A percentile compares a stretch with the other conserved stretches of the same genome.
phyloP scores from a whole-genome alignment of 192 early-diverging fungal genomes.

The Linderina pennispora region DNA sequence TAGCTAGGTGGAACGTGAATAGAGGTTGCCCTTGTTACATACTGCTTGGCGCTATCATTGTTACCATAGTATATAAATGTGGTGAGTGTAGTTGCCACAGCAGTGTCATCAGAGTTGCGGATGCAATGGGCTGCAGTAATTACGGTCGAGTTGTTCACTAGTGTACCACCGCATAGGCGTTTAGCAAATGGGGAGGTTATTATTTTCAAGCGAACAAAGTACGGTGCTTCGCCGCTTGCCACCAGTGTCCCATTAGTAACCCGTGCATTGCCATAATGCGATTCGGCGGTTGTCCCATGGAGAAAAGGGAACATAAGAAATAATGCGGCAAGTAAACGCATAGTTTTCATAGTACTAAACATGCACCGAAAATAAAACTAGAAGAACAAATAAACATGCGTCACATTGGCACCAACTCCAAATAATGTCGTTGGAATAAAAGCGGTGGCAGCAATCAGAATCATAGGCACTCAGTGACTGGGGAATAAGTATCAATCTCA shows the following conservation, averaged over 20 bases:
- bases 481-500: no score
- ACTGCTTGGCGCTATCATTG: background rate
- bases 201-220: conserved; percentile 14
- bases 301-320: no score
- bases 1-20: conserved; percentile 26
- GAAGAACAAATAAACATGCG: no score
- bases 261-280: background rate
- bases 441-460: no score
- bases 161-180: conserved; percentile 40
- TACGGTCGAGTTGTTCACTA: conserved; percentile 27
- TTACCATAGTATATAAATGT: conserved; percentile 24
- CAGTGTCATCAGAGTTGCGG: background rate
- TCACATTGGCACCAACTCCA: no score
- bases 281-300: no score
- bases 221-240: conserved; percentile 21
- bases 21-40: conserved; percentile 7
- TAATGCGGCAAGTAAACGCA: no score
- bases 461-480: no score
- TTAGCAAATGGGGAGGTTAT: conserved; percentile 1
- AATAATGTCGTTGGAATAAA: no score
- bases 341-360: no score
- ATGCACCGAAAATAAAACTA: no score
- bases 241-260: conserved; percentile 39
- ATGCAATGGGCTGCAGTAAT: conserved; percentile 35
- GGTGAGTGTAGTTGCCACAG: background rate